phyloP scores from a whole-genome alignment of 331 rosid species.

The Phaseolus coccineus region DNA sequence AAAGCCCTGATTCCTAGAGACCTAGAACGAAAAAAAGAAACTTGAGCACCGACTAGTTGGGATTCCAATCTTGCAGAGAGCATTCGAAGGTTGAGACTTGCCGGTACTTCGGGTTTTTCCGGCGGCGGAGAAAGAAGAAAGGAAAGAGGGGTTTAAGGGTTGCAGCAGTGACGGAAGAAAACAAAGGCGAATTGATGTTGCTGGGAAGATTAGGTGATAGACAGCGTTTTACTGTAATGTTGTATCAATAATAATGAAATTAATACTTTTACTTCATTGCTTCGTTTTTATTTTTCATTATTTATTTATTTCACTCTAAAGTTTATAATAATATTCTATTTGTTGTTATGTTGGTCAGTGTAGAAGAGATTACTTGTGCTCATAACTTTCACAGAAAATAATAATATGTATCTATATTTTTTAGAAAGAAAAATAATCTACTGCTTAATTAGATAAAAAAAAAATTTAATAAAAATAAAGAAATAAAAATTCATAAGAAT shows the following conservation, averaged over 20 bases:
- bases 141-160: constrained; percentile 4
- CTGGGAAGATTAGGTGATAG: not conserved
- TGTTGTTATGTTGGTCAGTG: too few species aligned
- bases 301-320: too few species aligned
- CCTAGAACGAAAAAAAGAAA: not conserved
- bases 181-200: not conserved
- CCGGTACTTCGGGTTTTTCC: not conserved
- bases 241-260: not conserved
- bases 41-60: not conserved
- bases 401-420: too few species aligned
- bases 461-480: too few species aligned
- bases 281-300: too few species aligned
- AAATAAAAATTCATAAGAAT: too few species aligned
- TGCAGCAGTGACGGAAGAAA: not conserved
- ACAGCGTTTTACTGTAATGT: too few species aligned
- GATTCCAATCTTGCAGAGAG: not conserved
- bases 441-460: too few species aligned
- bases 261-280: not conserved
- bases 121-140: not conserved
- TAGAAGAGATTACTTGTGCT: too few species aligned
- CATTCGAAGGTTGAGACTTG: not conserved
- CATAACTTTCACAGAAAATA: too few species aligned
- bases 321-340: not conserved
- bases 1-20: not conserved
- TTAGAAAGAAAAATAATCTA: too few species aligned